A percentile compares a stretch with the other conserved stretches of the same genome.
Evolutionary conservation across 1,139 yeast genomes (phyloP).

Genomic region (Hansenula lynferdii): DNA sequence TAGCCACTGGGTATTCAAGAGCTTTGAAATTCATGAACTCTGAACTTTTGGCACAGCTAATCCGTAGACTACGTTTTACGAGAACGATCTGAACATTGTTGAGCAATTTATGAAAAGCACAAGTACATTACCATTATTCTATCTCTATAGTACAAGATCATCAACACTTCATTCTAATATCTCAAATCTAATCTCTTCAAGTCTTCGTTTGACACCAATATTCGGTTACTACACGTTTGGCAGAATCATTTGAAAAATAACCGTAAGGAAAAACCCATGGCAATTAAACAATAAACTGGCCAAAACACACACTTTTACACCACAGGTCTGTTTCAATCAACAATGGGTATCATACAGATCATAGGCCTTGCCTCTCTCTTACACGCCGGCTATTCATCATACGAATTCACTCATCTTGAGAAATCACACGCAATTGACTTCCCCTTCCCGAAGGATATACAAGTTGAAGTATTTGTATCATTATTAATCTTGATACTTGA

Average conservation of each 20-base stretch:
- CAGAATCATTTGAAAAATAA: not conserved
- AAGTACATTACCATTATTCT: no score
- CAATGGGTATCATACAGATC: conserved; percentile 1
- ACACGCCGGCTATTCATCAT: conserved; percentile 18
- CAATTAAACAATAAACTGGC: not conserved
- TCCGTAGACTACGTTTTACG: no score
- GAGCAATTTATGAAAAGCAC: no score
- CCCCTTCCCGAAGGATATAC: conserved; percentile 10
- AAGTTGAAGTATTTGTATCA: conserved; percentile 9
- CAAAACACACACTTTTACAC: not conserved
- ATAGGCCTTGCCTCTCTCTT: conserved; percentile 4
- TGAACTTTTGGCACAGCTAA: no score
- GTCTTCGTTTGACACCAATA: no score
- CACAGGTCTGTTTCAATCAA: no score
- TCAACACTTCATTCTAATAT: no score
- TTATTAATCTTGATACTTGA: conserved; percentile 9
- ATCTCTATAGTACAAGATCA: no score
- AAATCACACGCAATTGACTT: conserved; percentile 5
- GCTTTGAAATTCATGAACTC: no score
- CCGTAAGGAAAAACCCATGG: not conserved
- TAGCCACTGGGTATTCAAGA: no score
- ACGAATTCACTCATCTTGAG: conserved; percentile 14
- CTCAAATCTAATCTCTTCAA: not conserved
- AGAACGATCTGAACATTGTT: no score
- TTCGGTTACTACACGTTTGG: not conserved